These are phyloP conservation scores for Trichoderma oligosporum DNA, from an alignment of 2,329 filamentous ascomycete genomes.

Conservation along the genomic window DNA sequence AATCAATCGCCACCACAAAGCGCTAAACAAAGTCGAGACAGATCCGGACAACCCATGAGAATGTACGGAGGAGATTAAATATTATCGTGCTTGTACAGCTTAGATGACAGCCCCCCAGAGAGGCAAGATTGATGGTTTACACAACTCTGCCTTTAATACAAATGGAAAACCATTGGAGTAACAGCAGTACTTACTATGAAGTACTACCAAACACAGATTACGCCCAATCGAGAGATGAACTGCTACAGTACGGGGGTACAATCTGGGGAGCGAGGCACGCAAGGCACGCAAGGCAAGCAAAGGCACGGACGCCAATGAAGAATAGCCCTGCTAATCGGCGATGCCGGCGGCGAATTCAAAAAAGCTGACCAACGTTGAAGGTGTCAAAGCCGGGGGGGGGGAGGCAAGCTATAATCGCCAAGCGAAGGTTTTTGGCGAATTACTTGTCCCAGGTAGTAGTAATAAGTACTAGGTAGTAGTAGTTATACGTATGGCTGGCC, in stretches of 20 bases:
- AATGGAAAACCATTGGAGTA: too few relatives aligned
- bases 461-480: too few relatives aligned
- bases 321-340: conserved; percentile 8
- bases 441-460: too few relatives aligned
- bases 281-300: too few relatives aligned
- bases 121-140: too few relatives aligned
- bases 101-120: too few relatives aligned
- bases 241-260: too few relatives aligned
- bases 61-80: too few relatives aligned
- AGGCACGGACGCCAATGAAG: not conserved
- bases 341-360: conserved; percentile 13
- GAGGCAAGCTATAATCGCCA: conserved; percentile 1
- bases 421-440: conserved; percentile 5
- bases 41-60: not conserved
- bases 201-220: too few relatives aligned
- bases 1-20: not conserved
- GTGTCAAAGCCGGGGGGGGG: not conserved
- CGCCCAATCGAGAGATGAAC: not conserved
- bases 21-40: not conserved
- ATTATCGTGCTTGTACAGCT: too few relatives aligned
- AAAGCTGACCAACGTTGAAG: conserved; percentile 6
- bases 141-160: too few relatives aligned
- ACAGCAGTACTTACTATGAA: too few relatives aligned
- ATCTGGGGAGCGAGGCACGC: conserved; percentile 5
- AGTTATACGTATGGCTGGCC: not conserved